These are phyloP conservation scores for Coniferiporia weirii DNA, from an alignment of 1,284 basidiomycete genomes.

Conservation along the genomic window DNA sequence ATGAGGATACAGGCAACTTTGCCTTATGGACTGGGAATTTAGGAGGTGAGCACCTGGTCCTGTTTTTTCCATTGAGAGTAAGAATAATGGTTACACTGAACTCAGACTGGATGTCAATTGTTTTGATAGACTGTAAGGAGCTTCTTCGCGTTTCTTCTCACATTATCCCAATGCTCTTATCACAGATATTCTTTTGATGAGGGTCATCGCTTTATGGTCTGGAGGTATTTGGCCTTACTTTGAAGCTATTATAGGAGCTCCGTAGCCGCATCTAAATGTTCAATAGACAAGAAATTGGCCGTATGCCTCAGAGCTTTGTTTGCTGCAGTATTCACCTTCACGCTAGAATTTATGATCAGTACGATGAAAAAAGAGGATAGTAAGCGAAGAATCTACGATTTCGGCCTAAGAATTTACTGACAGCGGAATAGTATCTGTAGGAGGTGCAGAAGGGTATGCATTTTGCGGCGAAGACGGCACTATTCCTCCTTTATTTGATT, in stretches of 20 bases:
- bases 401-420: neutral
- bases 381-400: neutral
- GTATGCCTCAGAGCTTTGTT: neutral
- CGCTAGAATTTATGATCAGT: neutral
- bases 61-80: neutral
- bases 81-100: neutral
- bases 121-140: conserved; percentile 4
- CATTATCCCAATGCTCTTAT: neutral
- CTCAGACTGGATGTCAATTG: neutral
- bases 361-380: neutral
- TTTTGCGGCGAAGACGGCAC: too few species aligned
- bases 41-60: neutral
- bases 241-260: neutral
- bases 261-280: neutral
- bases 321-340: neutral
- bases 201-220: conserved; percentile 2
- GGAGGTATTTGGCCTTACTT: neutral
- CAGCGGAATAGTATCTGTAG: neutral
- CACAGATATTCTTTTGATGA: conserved; percentile 9
- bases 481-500: neutral
- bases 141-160: neutral
- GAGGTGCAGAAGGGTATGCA: neutral
- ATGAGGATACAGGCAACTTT: neutral
- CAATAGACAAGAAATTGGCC: neutral
- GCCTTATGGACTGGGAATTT: neutral